Evolutionary conservation across 306 rosid genomes (phyloP).

Genomic region (Astragalus glycyphyllos): DNA sequence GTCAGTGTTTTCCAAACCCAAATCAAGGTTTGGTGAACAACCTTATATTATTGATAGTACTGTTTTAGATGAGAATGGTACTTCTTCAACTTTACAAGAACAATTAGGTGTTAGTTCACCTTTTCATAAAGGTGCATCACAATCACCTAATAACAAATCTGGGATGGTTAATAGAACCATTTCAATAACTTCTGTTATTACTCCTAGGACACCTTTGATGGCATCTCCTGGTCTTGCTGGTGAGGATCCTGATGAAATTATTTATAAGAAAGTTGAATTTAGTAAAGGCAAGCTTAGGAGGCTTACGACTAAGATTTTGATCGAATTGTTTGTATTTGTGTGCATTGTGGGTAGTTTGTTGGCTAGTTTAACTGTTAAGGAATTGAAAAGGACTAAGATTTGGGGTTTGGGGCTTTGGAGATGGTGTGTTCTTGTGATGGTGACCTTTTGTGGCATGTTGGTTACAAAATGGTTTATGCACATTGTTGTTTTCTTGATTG

Average conservation of each 20-base stretch:
- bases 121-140: slow-evolving; percentile 45
- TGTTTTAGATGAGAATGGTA: slow-evolving; percentile 53
- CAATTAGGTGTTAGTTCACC: slow-evolving; percentile 58
- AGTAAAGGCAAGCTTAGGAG: slow-evolving; percentile 56
- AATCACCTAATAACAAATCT: slow-evolving; percentile 63
- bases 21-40: slow-evolving; percentile 86
- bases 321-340: slow-evolving; percentile 54
- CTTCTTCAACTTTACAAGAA: slow-evolving; percentile 45
- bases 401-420: slow-evolving; percentile 85
- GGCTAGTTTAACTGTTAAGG: slow-evolving; percentile 59
- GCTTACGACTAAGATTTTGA: slow-evolving; percentile 51
- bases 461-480: slow-evolving; percentile 80
- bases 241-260: slow-evolving; percentile 70
- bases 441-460: slow-evolving; percentile 78
- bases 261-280: slow-evolving; percentile 63
- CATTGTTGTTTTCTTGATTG: slow-evolving; percentile 76
- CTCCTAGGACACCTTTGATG: slow-evolving; percentile 52
- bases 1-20: slow-evolving; percentile 72
- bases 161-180: slow-evolving; percentile 41
- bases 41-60: slow-evolving; percentile 50
- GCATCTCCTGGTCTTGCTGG: slow-evolving; percentile 52
- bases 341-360: slow-evolving; percentile 58
- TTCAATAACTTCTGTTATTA: slow-evolving; percentile 53
- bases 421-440: slow-evolving; percentile 82
- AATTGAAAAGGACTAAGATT: slow-evolving; percentile 32